Evolutionary conservation across 2,329 filamentous ascomycete species (phyloP).

Genomic region (Cladophialophora immunda): DNA sequence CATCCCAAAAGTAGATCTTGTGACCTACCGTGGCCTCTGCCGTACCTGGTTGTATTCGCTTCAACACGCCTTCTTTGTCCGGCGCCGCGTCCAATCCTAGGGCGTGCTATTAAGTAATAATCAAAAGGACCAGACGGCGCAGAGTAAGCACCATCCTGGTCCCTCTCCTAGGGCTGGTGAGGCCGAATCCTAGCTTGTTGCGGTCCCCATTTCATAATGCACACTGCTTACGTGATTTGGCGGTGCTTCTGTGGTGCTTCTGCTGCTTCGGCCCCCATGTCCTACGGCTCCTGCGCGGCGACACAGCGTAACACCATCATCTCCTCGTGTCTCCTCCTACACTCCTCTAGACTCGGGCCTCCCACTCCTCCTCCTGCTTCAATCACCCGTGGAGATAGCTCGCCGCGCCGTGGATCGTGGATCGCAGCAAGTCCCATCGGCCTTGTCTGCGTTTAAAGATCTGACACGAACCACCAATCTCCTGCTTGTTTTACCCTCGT

Average conservation of each 20-base stretch:
- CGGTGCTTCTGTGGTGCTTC: not conserved
- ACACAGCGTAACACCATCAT: not conserved
- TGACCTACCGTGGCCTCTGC: not conserved
- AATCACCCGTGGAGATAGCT: not conserved
- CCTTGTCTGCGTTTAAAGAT: slow-evolving; percentile 6
- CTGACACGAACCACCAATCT: slow-evolving; percentile 5
- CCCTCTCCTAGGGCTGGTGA: not conserved
- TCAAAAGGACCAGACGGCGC: not conserved
- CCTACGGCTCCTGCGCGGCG: too few species aligned
- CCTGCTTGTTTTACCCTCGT: not conserved
- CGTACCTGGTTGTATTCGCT: not conserved
- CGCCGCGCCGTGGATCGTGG: not conserved
- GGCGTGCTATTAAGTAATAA: not conserved
- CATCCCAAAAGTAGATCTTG: not conserved
- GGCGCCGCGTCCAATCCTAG: not conserved
- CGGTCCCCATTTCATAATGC: slow-evolving; percentile 8
- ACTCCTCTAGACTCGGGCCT: not conserved
- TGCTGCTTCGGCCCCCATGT: too few species aligned
- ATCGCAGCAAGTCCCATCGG: not conserved
- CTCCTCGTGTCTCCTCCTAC: not conserved
- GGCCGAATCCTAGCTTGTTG: not conserved
- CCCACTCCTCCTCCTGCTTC: not conserved
- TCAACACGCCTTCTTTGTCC: not conserved
- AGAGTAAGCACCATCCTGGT: not conserved
- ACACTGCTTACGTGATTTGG: slow-evolving; percentile 5